Evolutionary conservation across 106 monocot genomes (phyloP).

Genomic region (Dendrobium officinale): DNA sequence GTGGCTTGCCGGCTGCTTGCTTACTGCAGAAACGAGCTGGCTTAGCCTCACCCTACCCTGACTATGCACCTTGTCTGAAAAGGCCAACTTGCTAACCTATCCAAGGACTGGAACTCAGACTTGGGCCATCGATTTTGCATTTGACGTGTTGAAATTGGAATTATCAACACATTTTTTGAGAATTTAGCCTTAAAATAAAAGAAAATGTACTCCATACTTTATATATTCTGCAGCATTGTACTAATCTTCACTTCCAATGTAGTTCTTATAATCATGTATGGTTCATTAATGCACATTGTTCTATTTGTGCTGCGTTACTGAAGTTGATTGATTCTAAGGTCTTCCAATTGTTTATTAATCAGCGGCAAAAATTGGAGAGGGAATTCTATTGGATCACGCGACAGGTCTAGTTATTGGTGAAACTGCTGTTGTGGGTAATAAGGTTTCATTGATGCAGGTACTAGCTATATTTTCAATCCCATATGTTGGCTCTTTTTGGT

Average conservation of each 20-base stretch:
- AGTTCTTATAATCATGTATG: no score
- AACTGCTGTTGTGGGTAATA: slow-evolving; percentile 80
- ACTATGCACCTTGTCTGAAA: not conserved
- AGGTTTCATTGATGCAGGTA: slow-evolving; percentile 90
- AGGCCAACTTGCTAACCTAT: no score
- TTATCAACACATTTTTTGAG: no score
- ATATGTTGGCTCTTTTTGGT: not conserved
- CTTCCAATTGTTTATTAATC: not conserved
- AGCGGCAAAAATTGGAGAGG: slow-evolving; percentile 94
- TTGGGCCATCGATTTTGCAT: no score
- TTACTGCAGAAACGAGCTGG: not conserved
- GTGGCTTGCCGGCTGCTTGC: not conserved
- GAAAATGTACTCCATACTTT: no score
- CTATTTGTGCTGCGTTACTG: not conserved
- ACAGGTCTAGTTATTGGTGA: slow-evolving; percentile 90
- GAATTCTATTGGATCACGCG: slow-evolving; percentile 86
- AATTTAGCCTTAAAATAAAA: no score
- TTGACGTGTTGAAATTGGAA: no score
- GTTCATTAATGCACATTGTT: no score
- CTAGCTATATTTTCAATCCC: not conserved
- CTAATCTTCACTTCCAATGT: no score
- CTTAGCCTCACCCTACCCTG: not conserved
- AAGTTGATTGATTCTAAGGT: not conserved
- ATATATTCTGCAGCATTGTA: no score
- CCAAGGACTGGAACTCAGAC: no score